Percentiles rank a stretch among this genome's conserved stretches.
phyloP scores from a whole-genome alignment of 2,329 filamentous ascomycete genomes.

The Aspergillus latus region DNA sequence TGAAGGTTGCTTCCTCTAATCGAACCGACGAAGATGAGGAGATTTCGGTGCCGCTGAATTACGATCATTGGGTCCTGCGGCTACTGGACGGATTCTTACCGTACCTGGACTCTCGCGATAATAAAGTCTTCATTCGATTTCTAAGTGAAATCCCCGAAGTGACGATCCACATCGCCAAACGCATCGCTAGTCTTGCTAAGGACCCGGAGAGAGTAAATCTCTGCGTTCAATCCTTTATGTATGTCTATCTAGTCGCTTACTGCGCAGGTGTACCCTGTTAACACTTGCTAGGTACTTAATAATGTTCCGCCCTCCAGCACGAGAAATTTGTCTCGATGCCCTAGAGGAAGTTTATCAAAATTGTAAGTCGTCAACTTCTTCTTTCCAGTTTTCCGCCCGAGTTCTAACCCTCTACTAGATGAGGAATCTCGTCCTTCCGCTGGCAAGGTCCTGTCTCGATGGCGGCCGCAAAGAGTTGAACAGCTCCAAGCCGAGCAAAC shows the following conservation, averaged over 20 bases:
- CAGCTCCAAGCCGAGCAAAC: constrained; percentile 19
- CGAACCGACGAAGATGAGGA: constrained; percentile 50
- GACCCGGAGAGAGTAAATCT: constrained; percentile 64
- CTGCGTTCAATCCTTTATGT: constrained; percentile 59
- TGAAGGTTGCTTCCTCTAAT: constrained; percentile 44
- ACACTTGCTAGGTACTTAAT: constrained; percentile 50
- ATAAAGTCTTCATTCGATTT: constrained; percentile 81
- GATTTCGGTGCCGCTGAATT: constrained; percentile 55
- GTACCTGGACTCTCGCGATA: constrained; percentile 85
- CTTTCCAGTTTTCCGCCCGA: background rate
- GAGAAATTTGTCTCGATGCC: constrained; percentile 58
- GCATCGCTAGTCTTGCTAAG: constrained; percentile 64
- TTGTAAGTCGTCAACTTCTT: constrained; percentile 38
- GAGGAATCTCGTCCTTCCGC: constrained; percentile 50
- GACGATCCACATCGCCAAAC: constrained; percentile 67
- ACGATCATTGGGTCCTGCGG: constrained; percentile 74
- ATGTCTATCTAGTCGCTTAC: constrained; percentile 20
- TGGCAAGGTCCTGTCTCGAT: constrained; percentile 56
- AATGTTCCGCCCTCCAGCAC: constrained; percentile 60
- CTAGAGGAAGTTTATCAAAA: constrained; percentile 59
- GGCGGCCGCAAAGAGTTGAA: constrained; percentile 50
- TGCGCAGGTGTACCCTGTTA: background rate
- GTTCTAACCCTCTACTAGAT: constrained; percentile 29
- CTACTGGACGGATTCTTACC: constrained; percentile 87
- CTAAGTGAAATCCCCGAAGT: constrained; percentile 87